These are phyloP conservation scores for Plasmodium malariae DNA, from an alignment of 169 alveolate genomes.

Conservation along the genomic window DNA sequence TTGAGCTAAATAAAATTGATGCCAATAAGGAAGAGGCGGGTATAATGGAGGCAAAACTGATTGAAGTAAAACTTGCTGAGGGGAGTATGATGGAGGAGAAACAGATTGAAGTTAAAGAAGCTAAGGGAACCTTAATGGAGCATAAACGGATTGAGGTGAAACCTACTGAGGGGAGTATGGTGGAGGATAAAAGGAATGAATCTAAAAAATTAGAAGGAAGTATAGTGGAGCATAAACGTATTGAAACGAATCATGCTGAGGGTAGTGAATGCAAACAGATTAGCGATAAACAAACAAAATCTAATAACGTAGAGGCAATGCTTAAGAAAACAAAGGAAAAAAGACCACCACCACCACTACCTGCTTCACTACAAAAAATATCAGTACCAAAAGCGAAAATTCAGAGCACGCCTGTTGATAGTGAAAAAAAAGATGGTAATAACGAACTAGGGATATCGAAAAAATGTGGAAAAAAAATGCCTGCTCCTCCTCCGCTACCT, in stretches of 20 bases:
- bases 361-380: conserved; percentile 19
- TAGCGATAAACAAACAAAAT: conserved; percentile 15
- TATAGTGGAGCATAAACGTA: not conserved
- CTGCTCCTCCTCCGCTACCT: conserved; percentile 51
- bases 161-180: not conserved
- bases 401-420: conserved; percentile 6
- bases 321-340: conserved; percentile 24
- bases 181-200: not conserved
- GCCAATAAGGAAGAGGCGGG: too few relatives aligned
- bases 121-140: not conserved
- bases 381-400: not conserved
- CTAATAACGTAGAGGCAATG: conserved; percentile 2
- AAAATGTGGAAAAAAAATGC: conserved; percentile 63
- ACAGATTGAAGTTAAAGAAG: not conserved
- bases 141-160: not conserved
- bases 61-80: not conserved
- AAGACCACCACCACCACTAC: conserved; percentile 75
- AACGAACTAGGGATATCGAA: not conserved
- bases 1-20: too few relatives aligned
- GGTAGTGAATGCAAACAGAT: not conserved
- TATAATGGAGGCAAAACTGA: not conserved
- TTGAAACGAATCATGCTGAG: not conserved
- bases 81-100: not conserved
- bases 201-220: not conserved
- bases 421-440: not conserved